Evolutionary conservation across 2,329 filamentous ascomycete species (phyloP).

Genomic region (Cladosporium sp.): DNA sequence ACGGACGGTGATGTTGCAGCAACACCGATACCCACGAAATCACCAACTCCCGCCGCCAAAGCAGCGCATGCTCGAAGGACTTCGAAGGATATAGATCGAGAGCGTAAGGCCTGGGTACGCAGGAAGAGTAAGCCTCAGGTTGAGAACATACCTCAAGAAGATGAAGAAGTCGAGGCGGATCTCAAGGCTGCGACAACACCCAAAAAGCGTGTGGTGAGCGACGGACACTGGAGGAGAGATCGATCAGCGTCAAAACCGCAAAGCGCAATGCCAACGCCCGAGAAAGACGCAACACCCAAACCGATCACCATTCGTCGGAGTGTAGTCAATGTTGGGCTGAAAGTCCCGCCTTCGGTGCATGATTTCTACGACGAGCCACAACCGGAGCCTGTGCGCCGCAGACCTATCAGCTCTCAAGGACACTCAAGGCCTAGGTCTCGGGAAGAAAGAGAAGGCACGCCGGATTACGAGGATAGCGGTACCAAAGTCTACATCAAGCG

Average conservation of each 20-base stretch:
- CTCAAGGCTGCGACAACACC: constrained; percentile 58
- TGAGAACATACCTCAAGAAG: constrained; percentile 33
- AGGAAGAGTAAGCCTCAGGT: constrained; percentile 32
- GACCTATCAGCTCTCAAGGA: constrained; percentile 19
- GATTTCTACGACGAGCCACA: constrained; percentile 27
- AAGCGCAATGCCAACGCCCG: constrained; percentile 21
- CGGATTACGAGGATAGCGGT: constrained; percentile 29
- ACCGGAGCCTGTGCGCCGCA: constrained; percentile 17
- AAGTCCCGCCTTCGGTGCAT: constrained; percentile 28
- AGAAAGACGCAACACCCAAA: constrained; percentile 26
- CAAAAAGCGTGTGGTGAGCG: constrained; percentile 88
- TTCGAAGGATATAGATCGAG: constrained; percentile 27
- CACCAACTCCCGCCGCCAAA: constrained; percentile 3
- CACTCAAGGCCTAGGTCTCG: constrained; percentile 22
- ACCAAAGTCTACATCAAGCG: constrained; percentile 32
- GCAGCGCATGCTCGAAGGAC: constrained; percentile 17
- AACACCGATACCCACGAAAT: not conserved
- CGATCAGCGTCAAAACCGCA: constrained; percentile 15
- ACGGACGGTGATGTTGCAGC: constrained; percentile 8
- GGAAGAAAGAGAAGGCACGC: constrained; percentile 20
- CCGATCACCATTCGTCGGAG: constrained; percentile 26
- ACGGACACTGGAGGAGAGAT: constrained; percentile 68
- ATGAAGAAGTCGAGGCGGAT: constrained; percentile 39
- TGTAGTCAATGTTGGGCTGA: constrained; percentile 29
- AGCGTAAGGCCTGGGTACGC: constrained; percentile 33